Base-by-base conservation (phyloP, 176 grass and related monocot species). In the Triticum turgidum region DNA sequence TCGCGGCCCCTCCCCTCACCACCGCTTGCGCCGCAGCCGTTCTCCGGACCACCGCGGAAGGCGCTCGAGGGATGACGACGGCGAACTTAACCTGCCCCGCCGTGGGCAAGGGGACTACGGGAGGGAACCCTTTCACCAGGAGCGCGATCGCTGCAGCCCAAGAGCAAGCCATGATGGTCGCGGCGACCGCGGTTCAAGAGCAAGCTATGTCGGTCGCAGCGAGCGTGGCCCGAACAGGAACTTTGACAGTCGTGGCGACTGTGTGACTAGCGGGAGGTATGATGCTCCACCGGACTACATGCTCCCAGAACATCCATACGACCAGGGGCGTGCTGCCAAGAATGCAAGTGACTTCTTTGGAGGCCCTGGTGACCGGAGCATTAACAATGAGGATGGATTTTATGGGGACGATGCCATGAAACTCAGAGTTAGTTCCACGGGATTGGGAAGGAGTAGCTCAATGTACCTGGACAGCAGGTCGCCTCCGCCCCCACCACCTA, bases 221-320 rank as follows among this genome's bases (percentile, higher is more conserved):
- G 21, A 73, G 21, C 69, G 69, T 2, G 25, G 45, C 17, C 87
- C 80, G 2, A 41, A 67, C 51, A 47, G 71, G 37, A 64, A 59
- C 78, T 64, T 64, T 15, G 18, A 17, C 1, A 49, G 25, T 27
- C 79, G 35, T 10, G 39, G 21, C 20, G 18, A 74, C 45, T n/a
- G 39, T 42, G 11, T 15, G n/a, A 45, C 33, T 5, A 35, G 39
- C 30, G 41, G 56, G 32, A 37, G 74, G 37, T 81, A 89, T 11
- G 64, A 84, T 11, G 15, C 38, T 0, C 76, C 61, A 7, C 87
- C 91, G 7, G 52, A 76, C 63, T 87, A 87, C 81, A 90, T 90
- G 81, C 87, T 92, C 10, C 81, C 42, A 0, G 77, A 82, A 37
- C 69, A 90, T 37, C 91, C 85, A 3, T 89, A 84, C 1, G 69